Conservation (phyloP, 768 basidiomycete genomes). For the Russula brevipes region DNA sequence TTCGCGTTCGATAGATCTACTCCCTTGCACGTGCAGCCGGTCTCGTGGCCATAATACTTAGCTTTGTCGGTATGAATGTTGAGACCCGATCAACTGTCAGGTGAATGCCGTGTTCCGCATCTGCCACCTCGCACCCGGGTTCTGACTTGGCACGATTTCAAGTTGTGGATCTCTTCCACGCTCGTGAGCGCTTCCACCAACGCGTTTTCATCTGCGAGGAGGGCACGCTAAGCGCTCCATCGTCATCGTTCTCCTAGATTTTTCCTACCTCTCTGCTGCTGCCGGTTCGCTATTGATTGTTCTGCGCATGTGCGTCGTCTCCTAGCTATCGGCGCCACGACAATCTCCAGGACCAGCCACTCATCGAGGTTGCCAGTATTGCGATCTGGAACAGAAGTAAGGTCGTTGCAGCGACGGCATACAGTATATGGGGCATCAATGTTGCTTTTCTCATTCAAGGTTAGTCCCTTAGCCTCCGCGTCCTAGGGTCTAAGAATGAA, state of each 20-base stretch:
- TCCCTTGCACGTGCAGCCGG: no score
- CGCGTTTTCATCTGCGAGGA: not conserved
- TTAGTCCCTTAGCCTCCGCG: not conserved
- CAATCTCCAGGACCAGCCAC: not conserved
- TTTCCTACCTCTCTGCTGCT: not conserved
- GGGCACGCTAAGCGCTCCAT: not conserved
- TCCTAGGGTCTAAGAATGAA: no score
- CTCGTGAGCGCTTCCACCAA: not conserved
- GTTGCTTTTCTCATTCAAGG: conserved; percentile 5
- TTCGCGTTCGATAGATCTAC: no score
- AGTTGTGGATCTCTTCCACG: not conserved
- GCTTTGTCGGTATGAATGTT: no score
- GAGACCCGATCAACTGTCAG: no score
- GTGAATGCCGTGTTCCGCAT: no score
- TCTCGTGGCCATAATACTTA: no score
- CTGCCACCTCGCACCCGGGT: not conserved
- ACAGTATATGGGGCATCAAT: not conserved
- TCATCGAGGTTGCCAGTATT: not conserved
- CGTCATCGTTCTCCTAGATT: not conserved
- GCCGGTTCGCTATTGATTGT: conserved; percentile 1
- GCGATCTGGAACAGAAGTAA: no score
- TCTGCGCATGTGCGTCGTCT: conserved; percentile 6
- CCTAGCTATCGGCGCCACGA: not conserved
- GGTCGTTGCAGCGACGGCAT: not conserved
- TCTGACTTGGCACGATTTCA: not conserved